A percentile compares a stretch with the other conserved stretches of the same genome.
Conservation (phyloP, 176 grass and related monocot genomes). For the Phoenix roebelenii region DNA sequence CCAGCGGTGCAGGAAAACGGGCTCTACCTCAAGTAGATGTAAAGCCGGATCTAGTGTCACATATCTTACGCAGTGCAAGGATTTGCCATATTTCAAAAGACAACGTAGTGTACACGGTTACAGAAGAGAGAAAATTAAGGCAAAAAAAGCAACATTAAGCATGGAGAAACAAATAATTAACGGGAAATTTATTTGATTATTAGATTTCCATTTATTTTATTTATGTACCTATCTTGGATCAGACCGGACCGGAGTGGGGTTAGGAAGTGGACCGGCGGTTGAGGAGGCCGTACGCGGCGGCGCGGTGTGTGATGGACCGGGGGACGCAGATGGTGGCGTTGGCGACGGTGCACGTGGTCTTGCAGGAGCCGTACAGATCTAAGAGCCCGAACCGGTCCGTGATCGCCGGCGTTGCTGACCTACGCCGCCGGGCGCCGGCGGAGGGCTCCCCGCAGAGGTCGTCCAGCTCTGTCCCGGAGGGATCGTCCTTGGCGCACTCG, state of each 20-base stretch:
- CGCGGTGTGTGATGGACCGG: conserved; percentile 18
- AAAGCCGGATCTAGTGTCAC: too few relatives aligned
- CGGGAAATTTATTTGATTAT: too few relatives aligned
- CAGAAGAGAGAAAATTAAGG: too few relatives aligned
- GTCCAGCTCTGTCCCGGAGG: conserved; percentile 35
- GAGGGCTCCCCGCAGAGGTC: background rate
- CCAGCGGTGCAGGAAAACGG: too few relatives aligned
- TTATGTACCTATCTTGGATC: conserved; percentile 37
- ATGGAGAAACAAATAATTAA: too few relatives aligned
- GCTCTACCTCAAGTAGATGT: too few relatives aligned
- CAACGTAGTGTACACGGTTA: too few relatives aligned
- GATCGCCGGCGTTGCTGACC: background rate
- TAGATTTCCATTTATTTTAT: background rate
- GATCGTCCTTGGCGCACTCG: conserved; percentile 16
- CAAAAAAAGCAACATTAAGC: too few relatives aligned
- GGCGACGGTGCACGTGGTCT: conserved; percentile 39
- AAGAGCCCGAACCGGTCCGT: conserved; percentile 26
- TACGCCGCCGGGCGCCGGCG: too few relatives aligned
- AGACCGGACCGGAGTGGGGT: background rate
- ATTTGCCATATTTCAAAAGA: too few relatives aligned
- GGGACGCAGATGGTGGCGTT: conserved; percentile 48
- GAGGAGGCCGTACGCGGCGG: background rate
- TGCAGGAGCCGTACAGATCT: conserved; percentile 59
- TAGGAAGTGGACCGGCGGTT: too few relatives aligned
- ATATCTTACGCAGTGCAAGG: too few relatives aligned